Evolutionary conservation across 2,329 filamentous ascomycete species (phyloP).

Genomic region (Trichophyton equinum): DNA sequence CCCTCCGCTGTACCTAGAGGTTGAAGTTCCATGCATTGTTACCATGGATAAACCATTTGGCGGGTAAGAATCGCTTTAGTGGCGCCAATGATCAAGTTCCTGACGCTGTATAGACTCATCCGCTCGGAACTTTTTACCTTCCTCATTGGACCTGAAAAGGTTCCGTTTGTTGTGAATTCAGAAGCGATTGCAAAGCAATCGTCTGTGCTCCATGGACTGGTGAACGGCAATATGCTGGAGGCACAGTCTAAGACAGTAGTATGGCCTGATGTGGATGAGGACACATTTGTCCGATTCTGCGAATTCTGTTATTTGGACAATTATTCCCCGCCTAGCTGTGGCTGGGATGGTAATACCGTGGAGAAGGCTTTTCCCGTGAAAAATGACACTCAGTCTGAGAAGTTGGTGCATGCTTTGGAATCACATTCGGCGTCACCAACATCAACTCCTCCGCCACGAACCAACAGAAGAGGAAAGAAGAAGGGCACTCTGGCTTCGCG

Average conservation of each 20-base stretch:
- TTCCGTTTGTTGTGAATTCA: background rate
- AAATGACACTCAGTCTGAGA: no score
- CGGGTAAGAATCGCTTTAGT: background rate
- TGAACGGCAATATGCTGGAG: background rate
- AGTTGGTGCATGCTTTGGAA: no score
- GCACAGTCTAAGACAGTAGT: background rate
- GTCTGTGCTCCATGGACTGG: background rate
- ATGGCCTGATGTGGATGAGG: background rate
- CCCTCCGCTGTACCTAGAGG: background rate
- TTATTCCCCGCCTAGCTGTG: background rate
- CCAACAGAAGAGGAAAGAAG: no score
- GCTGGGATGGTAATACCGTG: background rate
- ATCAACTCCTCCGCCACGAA: no score
- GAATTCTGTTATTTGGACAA: background rate
- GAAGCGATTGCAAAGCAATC: background rate
- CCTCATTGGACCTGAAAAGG: background rate
- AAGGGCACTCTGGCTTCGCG: no score
- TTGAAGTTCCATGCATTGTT: no score
- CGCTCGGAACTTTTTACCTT: background rate
- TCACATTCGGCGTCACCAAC: no score
- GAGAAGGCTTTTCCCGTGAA: background rate
- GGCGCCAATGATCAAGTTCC: no score
- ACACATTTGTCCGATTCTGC: slow-evolving; percentile 1
- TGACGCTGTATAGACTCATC: background rate
- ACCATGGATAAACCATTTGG: background rate